A percentile compares a stretch with the other conserved stretches of the same genome.
These are phyloP conservation scores for Phialophora tarda DNA, from an alignment of 2,329 filamentous ascomycete genomes.

Conservation along the genomic window DNA sequence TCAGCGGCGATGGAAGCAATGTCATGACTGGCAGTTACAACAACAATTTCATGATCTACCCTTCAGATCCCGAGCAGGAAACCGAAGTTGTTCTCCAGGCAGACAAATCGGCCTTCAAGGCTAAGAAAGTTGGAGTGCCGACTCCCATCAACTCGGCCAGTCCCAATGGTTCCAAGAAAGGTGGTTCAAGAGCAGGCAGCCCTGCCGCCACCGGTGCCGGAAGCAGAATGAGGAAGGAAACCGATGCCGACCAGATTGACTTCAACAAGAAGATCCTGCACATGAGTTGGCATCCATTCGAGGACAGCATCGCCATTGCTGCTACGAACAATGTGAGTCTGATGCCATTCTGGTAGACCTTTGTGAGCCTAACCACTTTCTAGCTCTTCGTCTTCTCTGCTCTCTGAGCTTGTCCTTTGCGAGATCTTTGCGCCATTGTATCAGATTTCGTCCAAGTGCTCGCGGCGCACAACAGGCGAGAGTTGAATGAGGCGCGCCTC, in stretches of 20 bases:
- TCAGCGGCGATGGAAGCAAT: constrained; percentile 97
- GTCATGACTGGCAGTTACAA: constrained; percentile 99
- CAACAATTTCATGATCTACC: constrained; percentile 99
- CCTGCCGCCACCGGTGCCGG: constrained; percentile 81
- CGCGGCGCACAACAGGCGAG: constrained; percentile 7
- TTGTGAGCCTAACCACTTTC: constrained; percentile 16
- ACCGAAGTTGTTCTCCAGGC: constrained; percentile 97
- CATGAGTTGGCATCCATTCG: constrained; percentile 99
- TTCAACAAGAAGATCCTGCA: constrained; percentile 99
- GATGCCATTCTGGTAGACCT: background rate
- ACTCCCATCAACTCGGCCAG: constrained; percentile 91
- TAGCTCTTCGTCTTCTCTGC: constrained; percentile 81
- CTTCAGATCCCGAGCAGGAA: constrained; percentile 92
- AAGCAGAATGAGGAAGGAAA: constrained; percentile 97
- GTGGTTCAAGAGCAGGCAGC: constrained; percentile 83
- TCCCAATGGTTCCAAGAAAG: constrained; percentile 77
- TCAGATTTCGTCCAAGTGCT: constrained; percentile 15
- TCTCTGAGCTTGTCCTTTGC: constrained; percentile 54
- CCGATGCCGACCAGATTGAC: constrained; percentile 98
- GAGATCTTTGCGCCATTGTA: constrained; percentile 13
- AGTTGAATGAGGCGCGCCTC: constrained; percentile 6
- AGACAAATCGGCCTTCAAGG: constrained; percentile 99
- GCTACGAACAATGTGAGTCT: constrained; percentile 96
- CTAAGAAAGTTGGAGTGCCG: constrained; percentile 98
- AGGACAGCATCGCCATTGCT: constrained; percentile 99